Percentiles rank a stretch among this genome's conserved stretches.
Conservation (phyloP, 768 basidiomycete species). For the Suillus brevipes region DNA sequence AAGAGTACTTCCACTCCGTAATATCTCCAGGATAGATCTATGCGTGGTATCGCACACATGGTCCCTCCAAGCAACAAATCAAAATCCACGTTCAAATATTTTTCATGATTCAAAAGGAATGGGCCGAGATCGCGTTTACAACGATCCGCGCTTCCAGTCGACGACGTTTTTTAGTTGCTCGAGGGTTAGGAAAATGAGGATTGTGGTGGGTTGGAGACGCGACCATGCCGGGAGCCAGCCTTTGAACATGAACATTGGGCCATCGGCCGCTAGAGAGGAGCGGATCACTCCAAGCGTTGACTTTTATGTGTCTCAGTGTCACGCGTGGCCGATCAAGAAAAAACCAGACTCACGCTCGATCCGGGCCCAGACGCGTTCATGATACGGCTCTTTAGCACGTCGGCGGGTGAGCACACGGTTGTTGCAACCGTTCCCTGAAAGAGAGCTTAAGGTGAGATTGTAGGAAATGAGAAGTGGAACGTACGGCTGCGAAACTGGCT, state of each 20-base stretch:
- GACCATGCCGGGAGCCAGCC: constrained; percentile 90
- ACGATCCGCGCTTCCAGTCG: constrained; percentile 52
- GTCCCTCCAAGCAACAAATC: neutral
- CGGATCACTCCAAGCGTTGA: constrained; percentile 73
- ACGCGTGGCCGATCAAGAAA: neutral
- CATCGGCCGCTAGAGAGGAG: constrained; percentile 67
- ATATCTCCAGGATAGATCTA: constrained; percentile 1
- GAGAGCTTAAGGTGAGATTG: neutral
- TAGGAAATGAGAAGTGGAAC: constrained; percentile 23
- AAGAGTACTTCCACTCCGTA: neutral
- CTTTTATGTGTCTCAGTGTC: constrained; percentile 31
- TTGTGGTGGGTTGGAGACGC: constrained; percentile 83
- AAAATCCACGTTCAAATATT: neutral
- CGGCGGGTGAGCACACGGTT: constrained; percentile 86
- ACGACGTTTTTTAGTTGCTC: constrained; percentile 78
- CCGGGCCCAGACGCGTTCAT: constrained; percentile 89
- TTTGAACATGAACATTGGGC: constrained; percentile 90
- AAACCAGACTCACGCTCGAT: constrained; percentile 52
- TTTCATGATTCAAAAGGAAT: neutral
- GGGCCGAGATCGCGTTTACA: constrained; percentile 6
- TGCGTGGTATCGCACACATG: constrained; percentile 4
- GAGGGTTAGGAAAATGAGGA: constrained; percentile 82
- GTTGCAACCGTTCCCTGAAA: constrained; percentile 84
- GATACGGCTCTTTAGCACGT: constrained; percentile 86
- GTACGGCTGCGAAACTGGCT: constrained; percentile 82